Base-by-base conservation (phyloP, 169 alveolate genomes). In the Theileria annulata region DNA sequence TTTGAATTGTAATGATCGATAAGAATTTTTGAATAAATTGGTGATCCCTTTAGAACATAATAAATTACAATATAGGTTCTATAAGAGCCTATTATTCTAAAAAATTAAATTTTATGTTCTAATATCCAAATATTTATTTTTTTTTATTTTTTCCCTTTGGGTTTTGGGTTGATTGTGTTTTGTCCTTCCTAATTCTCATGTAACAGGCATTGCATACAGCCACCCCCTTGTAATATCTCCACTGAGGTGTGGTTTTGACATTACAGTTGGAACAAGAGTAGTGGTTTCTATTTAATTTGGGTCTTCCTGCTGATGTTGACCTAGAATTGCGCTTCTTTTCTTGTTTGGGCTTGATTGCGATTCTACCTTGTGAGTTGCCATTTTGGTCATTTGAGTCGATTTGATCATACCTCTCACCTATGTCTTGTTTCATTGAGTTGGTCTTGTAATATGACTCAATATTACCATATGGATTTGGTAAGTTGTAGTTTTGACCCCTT, bases 151-250 rank as follows among this genome's bases (percentile, higher is more conserved):
- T 60, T 72, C 31, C 12, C 25, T 74, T 49, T 58, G 51, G 15
- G 23, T 2, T 42, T 42, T 72, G 79, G 13, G 23, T 15, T 58
- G 47, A 15, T 23, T 15, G 82, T 8, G 27, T 27, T 69, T 31
- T 75, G 42, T 75, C 77, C 89, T 89, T 89, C 23, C 94, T 33
- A 30, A 90, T 90, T 35, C 94, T 79, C 94, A 89, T 89, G 56
- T 89, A 89, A 60, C 94, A 89, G 31, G 94, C 94, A 74, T 89
- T 89, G 71, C 94, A 89, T 9, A 89, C 94, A 0, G 94, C 85
- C 21, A 78, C 49, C n/a, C 91, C 91, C 47, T 88, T 83, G 15
- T 87, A 51, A 54, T 89, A 89, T 6, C 94, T 49, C 94, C 94
- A 89, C 71, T 89, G 94, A 0, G 94, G 94, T 0, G 94, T 89